Percentiles rank a stretch among this genome's conserved stretches.
phyloP scores from a whole-genome alignment of 108 stramenopile species.

The Nitzschia palea region DNA sequence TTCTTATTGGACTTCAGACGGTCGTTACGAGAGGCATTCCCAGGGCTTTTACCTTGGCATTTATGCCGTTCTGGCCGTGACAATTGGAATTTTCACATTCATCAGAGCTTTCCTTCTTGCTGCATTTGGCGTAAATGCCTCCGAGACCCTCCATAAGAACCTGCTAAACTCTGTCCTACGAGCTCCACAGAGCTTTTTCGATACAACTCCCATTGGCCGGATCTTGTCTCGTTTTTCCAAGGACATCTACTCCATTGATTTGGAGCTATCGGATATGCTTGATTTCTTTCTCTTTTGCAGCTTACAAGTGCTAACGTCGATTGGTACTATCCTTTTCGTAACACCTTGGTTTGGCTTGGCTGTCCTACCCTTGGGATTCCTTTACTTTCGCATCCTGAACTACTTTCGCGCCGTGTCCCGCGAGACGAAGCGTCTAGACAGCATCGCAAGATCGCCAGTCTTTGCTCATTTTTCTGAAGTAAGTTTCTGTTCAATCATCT shows the following conservation, averaged over 20 bases:
- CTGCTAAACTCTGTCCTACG: slow-evolving; percentile 64
- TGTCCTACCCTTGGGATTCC: slow-evolving; percentile 35
- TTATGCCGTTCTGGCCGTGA: slow-evolving; percentile 33
- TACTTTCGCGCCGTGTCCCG: slow-evolving; percentile 72
- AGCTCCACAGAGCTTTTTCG: slow-evolving; percentile 90
- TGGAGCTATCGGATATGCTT: slow-evolving; percentile 44
- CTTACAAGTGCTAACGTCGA: slow-evolving; percentile 41
- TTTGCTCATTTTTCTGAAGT: slow-evolving; percentile 92
- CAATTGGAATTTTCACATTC: slow-evolving; percentile 54
- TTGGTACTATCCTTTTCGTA: slow-evolving; percentile 43
- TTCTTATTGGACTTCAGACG: slow-evolving; percentile 70
- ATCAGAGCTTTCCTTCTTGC: slow-evolving; percentile 58
- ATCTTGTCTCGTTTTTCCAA: slow-evolving; percentile 83
- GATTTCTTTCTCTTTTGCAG: slow-evolving; percentile 37
- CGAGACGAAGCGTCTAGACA: slow-evolving; percentile 87
- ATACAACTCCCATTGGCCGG: slow-evolving; percentile 91
- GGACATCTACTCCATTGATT: slow-evolving; percentile 73
- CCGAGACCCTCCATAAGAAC: slow-evolving; percentile 50
- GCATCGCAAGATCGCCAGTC: slow-evolving; percentile 87
- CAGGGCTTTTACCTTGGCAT: slow-evolving; percentile 43
- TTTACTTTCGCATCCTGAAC: slow-evolving; percentile 69
- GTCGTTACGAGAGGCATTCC: slow-evolving; percentile 43
- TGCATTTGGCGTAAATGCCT: slow-evolving; percentile 62
- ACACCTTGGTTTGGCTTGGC: slow-evolving; percentile 50
- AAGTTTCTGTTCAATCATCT: too few relatives aligned